Conservation (phyloP, 228 moss, liverwort and hornwort genomes). For the Sphagnum magellanicum region DNA sequence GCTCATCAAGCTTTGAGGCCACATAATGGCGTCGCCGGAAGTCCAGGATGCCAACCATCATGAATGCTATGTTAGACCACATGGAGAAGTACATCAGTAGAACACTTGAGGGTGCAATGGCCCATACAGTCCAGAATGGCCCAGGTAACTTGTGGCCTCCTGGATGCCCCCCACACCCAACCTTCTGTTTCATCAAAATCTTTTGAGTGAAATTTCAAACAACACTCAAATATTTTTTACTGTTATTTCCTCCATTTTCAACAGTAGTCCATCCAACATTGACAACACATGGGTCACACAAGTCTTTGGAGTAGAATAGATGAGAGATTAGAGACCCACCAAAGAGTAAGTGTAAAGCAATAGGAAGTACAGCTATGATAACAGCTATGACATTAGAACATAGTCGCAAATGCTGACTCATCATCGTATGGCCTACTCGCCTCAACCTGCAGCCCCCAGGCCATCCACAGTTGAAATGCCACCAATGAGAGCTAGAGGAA, state of each 20-base stretch:
- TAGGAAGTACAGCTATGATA: conserved; percentile 42
- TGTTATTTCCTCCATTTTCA: background rate
- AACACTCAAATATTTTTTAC: background rate
- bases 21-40: conserved; percentile 85
- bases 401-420: conserved; percentile 65
- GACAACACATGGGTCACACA: background rate
- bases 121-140: conserved; percentile 62
- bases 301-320: background rate
- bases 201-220: no score
- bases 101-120: conserved; percentile 49
- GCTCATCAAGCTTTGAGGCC: conserved; percentile 77
- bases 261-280: background rate
- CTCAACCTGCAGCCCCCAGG: conserved; percentile 47
- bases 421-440: conserved; percentile 81
- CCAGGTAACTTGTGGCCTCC: conserved; percentile 72
- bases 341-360: conserved; percentile 46
- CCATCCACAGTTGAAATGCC: no score
- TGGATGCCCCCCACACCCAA: conserved; percentile 19
- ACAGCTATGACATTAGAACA: conserved; percentile 47
- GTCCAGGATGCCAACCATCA: conserved; percentile 97
- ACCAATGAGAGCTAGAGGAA: no score
- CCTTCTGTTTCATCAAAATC: no score
- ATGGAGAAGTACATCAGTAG: conserved; percentile 58
- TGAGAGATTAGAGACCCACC: conserved; percentile 24
- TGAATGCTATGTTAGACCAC: conserved; percentile 77